Base-by-base conservation (phyloP, 2,329 filamentous ascomycete species). In the Aureobasidium sp. region DNA sequence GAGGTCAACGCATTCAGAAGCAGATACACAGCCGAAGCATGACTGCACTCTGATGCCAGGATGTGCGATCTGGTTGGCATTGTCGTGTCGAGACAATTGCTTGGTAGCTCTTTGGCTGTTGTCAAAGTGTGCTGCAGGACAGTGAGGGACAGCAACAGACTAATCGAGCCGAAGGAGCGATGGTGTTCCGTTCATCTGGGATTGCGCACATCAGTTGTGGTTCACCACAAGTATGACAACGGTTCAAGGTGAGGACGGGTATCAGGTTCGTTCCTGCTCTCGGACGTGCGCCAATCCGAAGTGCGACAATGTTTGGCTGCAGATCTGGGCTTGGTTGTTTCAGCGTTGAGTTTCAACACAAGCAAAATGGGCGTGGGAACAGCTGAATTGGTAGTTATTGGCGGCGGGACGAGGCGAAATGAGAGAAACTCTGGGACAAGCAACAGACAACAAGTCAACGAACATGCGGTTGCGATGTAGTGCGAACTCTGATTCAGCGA, bases 401-500 rank as follows among this genome's bases (percentile, higher is more conserved):
- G 29, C 53, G 53, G 29, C 53, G 29, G 53, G 35, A 35, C 27
- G 27, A 44, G 54, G 31, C 54, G 31, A 47, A 42, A 39, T 58
- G 31, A 58, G 33, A 31, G 17, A 58, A 58, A 37, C 5, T 39
- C 42, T 39, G 54, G 54, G 42, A 39, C 54, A 39, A 47, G 42
- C 54, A 58, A 37, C 54, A 58, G n/a, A 57, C 27, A 19, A 22
- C 53, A 45, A 57, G 53, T 57, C 53, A 57, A 57, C 42, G 54
- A 58, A 24, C 53, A 58, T 58, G 54, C 54, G 54, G 54, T 44
- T 48, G 54, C 29, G 8, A 29, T 58, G 54, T 47, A 58, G 54
- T 47, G 40, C 24, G 42, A 58, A 58, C 54, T 48, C 27, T 58
- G 54, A 58, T 58, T 58, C 31, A 17, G 54, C 42, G 19, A 48